A percentile compares a stretch with the other conserved stretches of the same genome.
Evolutionary conservation across 2,329 filamentous ascomycete genomes (phyloP).

Genomic region (Colletotrichum lindemuthianum): DNA sequence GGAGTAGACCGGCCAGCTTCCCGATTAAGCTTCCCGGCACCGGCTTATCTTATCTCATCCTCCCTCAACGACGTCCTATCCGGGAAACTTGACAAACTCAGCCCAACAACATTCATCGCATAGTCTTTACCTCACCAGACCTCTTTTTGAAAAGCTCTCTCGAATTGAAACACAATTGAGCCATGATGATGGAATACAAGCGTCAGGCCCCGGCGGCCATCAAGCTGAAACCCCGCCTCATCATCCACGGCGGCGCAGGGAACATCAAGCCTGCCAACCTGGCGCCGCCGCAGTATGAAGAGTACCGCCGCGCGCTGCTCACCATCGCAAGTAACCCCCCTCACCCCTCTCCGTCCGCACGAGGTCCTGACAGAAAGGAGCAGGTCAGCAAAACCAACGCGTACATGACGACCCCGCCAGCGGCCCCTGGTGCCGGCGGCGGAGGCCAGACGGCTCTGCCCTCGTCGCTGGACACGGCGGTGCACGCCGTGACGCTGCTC

Average conservation of each 20-base stretch:
- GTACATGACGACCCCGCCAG: slow-evolving; percentile 55
- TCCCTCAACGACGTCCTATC: background rate
- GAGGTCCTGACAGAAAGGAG: background rate
- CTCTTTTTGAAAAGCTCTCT: too few species aligned
- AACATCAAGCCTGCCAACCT: slow-evolving; percentile 71
- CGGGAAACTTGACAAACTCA: background rate
- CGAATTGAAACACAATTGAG: too few species aligned
- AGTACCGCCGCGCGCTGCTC: slow-evolving; percentile 70
- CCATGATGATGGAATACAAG: slow-evolving; percentile 54
- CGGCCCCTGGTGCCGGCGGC: slow-evolving; percentile 14
- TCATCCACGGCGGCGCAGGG: slow-evolving; percentile 79
- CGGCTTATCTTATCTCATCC: slow-evolving; percentile 30
- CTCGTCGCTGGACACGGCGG: slow-evolving; percentile 77
- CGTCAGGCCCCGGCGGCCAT: slow-evolving; percentile 33
- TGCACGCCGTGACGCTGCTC: slow-evolving; percentile 77
- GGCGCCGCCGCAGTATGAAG: slow-evolving; percentile 64
- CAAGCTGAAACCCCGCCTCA: slow-evolving; percentile 64
- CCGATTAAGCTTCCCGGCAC: slow-evolving; percentile 11
- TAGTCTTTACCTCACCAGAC: too few species aligned
- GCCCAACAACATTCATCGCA: background rate
- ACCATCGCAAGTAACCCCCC: slow-evolving; percentile 60
- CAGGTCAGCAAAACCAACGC: slow-evolving; percentile 56
- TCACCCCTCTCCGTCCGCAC: too few species aligned
- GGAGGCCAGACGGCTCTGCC: slow-evolving; percentile 43
- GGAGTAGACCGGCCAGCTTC: slow-evolving; percentile 23